A percentile compares a stretch with the other conserved stretches of the same genome.
Evolutionary conservation across 1,284 basidiomycete genomes (phyloP).

Genomic region (Megacollybia platyphylla): DNA sequence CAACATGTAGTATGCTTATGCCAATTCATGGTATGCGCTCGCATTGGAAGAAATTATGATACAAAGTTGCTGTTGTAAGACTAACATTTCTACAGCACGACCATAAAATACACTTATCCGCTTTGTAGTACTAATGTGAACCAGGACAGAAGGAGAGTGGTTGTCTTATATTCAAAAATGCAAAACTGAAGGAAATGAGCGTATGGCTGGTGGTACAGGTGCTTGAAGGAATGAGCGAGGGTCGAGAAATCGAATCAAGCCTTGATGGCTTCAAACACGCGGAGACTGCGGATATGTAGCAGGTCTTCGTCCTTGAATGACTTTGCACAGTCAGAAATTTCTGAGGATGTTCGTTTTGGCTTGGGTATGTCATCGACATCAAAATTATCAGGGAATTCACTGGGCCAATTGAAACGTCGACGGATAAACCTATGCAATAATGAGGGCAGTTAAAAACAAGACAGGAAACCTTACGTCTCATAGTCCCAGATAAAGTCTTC

Average conservation of each 20-base stretch:
- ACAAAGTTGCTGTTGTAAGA: too few species aligned
- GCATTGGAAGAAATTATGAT: too few species aligned
- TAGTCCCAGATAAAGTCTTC: constrained; percentile 52
- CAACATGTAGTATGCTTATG: too few species aligned
- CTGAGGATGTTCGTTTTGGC: background rate
- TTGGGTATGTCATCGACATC: constrained; percentile 10
- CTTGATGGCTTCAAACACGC: constrained; percentile 40
- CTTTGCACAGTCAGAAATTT: background rate
- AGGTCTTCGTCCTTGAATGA: constrained; percentile 18
- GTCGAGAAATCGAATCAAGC: background rate
- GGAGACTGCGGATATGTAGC: constrained; percentile 40
- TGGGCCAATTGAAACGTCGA: constrained; percentile 46
- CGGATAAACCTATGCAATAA: constrained; percentile 38
- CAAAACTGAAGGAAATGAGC: background rate
- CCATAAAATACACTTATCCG: background rate
- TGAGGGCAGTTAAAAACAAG: constrained; percentile 3
- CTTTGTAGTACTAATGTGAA: background rate
- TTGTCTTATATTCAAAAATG: background rate
- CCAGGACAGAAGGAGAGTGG: background rate
- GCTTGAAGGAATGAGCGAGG: background rate
- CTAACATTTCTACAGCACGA: background rate
- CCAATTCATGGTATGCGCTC: too few species aligned
- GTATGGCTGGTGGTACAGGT: background rate
- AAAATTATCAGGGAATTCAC: constrained; percentile 18
- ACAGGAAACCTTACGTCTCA: constrained; percentile 31